Evolutionary conservation across 352 stramenopile genomes (phyloP), one percentile per base, ranked within the genome.

Genomic region (Phytophthora meadii): DNA sequence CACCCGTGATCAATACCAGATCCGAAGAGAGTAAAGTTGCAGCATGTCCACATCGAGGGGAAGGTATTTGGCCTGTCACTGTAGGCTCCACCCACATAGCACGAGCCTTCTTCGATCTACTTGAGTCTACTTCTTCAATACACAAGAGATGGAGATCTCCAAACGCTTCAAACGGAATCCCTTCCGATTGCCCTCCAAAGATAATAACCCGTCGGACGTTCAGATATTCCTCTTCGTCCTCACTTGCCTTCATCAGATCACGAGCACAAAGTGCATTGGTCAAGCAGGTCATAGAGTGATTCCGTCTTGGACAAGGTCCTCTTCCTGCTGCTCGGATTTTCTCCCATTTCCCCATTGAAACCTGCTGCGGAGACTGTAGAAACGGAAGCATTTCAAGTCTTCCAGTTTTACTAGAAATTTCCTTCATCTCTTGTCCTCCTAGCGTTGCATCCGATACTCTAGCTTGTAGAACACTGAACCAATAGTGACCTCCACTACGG

Each of bases 401-500:
- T 44, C 36, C 66, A 51, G 48, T 32, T 41, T 34, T 47, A 0
- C 17, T 19, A 8, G 2, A 12, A n/a, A 22, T 1, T 2, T 50
- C 11, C 30, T 47, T 30, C 6, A 48, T 30, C 9, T 61, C 51
- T n/a, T 46, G 25, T 1, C 69, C 59, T 67, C 44, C 58, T 8
- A 89, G 40, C 19, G 61, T 51, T 1, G 57, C 58, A 0, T 77
- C 52, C 2, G 62, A 53, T 1, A 84, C 44, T 8, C 46, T 68
- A 1, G 79, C 73, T 45, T 91, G 74, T 46, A 77, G 68, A 0
- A 93, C 79, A 41, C 68, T 90, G 60, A 93, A 93, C 81, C 79
- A 90, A 30, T 93, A 93, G 48, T 93, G 84, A 0, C 84, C 84
- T 12, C 84, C 84, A 56, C 84, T 90, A 49, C 78, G 68, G 0